Base-by-base conservation (phyloP, 2,329 filamentous ascomycete genomes). In the Ceratocystis cacaofunesta region DNA sequence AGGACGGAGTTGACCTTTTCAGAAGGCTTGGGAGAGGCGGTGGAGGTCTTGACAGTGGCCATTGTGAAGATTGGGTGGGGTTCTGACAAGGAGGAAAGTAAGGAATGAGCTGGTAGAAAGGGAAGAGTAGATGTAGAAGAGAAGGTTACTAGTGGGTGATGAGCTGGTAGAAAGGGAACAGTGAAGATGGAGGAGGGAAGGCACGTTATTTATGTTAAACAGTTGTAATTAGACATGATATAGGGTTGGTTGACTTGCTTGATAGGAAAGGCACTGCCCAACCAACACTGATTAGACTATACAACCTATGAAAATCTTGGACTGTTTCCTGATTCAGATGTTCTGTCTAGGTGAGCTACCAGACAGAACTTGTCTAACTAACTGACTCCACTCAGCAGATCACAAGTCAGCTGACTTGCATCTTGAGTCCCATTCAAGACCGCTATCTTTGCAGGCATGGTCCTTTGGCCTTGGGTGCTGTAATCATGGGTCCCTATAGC, bases 91-190 rank as follows among this genome's bases (percentile, higher is more conserved):
- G 22, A 22, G 22, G 22, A 22, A 22, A 22, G 22, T 22, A 22
- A 22, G 22, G 22, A 2, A 22, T 22, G 22, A 2, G 22, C 22
- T 22, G 22, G 22, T 22, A 22, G 22, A 22, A 22, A 22, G 22
- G 22, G 22, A 22, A 22, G 22, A 22, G 22, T 2, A 22, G 22
- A 22, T 22, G 22, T 22, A 22, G 22, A 22, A 22, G 22, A 22
- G 22, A 22, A 22, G 41, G 6, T 32, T 22, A n/a, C 55, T 32
- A 64, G 65, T 55, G 55, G 28, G 32, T 57, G 63, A 55, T 63
- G 63, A n/a, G n/a, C n/a, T n/a, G n/a, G n/a, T n/a, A n/a, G 30
- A 62, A 32, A 52, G 25, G 22, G 36, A 28, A 58, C 12, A 22
- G 43, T 17, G 15, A 32, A 41, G 8, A 63, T 6, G 15, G 28